These are phyloP conservation scores for Juncus effusus DNA, from an alignment of 176 grass and related monocot species.

Conservation along the genomic window DNA sequence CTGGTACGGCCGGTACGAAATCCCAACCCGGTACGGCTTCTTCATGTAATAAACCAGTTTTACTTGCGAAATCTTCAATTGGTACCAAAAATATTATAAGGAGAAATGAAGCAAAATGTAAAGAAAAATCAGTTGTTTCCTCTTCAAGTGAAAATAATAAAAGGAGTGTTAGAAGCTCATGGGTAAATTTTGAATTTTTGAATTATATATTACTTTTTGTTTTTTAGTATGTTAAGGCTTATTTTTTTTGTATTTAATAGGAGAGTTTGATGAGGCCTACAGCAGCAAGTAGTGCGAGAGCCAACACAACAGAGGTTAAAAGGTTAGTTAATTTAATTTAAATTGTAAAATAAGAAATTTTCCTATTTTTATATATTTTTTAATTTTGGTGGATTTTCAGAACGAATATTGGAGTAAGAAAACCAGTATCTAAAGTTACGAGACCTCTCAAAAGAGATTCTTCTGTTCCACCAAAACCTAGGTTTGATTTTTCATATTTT, in stretches of 20 bases:
- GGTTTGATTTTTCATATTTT: not conserved
- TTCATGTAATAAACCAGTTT: slow-evolving; percentile 12
- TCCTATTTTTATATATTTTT: not conserved
- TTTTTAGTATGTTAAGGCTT: no score
- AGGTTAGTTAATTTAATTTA: slow-evolving; percentile 15
- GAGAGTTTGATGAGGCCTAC: slow-evolving; percentile 28
- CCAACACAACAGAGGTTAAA: slow-evolving; percentile 7
- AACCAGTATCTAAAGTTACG: slow-evolving; percentile 1
- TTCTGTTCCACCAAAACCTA: slow-evolving; percentile 18
- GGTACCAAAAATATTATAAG: not conserved
- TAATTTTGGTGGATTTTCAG: not conserved
- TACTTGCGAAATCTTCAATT: slow-evolving; percentile 19
- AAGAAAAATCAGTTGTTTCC: not conserved
- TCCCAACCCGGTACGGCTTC: slow-evolving; percentile 6
- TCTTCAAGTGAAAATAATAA: slow-evolving; percentile 8
- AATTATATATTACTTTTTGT: no score
- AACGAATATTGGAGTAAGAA: slow-evolving; percentile 8
- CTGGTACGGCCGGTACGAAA: not conserved
- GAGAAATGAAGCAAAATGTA: not conserved
- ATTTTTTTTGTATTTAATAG: slow-evolving; percentile 1
- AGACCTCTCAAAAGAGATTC: slow-evolving; percentile 13
- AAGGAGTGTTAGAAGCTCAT: slow-evolving; percentile 23
- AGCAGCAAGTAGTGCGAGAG: slow-evolving; percentile 27
- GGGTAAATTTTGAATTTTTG: slow-evolving; percentile 8
- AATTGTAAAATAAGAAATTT: not conserved